Evolutionary conservation across 352 stramenopile species (phyloP), one percentile per base, ranked within the genome.

Genomic region (Phytopythium oedochilum): DNA sequence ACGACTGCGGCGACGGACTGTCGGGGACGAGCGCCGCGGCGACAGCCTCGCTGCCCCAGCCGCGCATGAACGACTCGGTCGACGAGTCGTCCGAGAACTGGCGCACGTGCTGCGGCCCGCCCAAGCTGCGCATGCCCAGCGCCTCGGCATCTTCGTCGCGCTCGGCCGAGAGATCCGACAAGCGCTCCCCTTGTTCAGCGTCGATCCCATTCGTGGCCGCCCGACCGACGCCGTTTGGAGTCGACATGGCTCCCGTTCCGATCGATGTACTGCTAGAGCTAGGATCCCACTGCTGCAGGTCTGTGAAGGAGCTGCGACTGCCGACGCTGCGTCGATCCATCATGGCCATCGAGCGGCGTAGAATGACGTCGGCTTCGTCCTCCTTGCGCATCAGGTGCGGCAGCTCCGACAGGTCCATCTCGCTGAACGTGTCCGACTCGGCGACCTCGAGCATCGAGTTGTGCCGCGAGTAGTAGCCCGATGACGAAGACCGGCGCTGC

Each of bases 351-450:
- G 47, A 50, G 31, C 49, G 17, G 43, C 53, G 32, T 9, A 40
- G 35, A 18, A 52, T 35, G 11, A 17, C 46, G 11, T 52, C 46
- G 3, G 20, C 52, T n/a, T 63, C 61, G 50, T 87, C 63, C 20
- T 82, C 74, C 11, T 84, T 86, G 42, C 72, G 73, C 75, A 91
- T 86, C 40, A 91, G 58, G 29, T 91, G 80, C 17, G 80, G 80
- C 12, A 91, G 64, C 38, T 88, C 78, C 11, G 75, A 73, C 47
- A 91, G 60, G 39, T 89, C 80, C 60, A 90, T 66, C 49, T 90
- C 80, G 45, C 80, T 91, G 53, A 91, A 91, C 0, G 80, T 86
- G 40, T 91, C 80, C 8, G 71, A 88, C 20, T 75, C 66, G 26
- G 75, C 70, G 26, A 86, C 71, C 46, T 67, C 74, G 40, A 73